phyloP scores from a whole-genome alignment of 2,329 filamentous ascomycete genomes.

The Bipolaris oryzae region DNA sequence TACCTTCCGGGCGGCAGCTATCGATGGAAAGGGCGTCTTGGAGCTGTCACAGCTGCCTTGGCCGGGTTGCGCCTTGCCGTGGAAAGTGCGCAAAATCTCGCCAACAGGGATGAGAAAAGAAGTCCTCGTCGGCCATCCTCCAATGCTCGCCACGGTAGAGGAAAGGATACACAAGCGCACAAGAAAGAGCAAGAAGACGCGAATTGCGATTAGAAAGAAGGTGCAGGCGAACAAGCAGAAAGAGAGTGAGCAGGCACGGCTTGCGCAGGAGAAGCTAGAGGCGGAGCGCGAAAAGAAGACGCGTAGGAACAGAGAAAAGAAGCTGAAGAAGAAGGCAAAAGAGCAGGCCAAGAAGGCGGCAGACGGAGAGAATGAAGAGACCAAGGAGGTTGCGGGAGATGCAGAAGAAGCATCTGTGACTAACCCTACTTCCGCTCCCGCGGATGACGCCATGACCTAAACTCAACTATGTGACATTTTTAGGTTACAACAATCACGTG shows the following conservation, averaged over 20 bases:
- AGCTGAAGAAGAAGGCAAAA: slow-evolving; percentile 46
- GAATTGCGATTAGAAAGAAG: slow-evolving; percentile 45
- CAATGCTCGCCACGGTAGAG: slow-evolving; percentile 26
- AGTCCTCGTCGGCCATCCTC: slow-evolving; percentile 40
- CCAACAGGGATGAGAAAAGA: slow-evolving; percentile 38
- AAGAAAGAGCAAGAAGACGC: slow-evolving; percentile 44
- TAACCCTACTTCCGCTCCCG: not conserved
- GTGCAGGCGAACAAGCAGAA: slow-evolving; percentile 34
- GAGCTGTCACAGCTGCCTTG: slow-evolving; percentile 39
- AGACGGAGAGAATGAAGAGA: slow-evolving; percentile 11
- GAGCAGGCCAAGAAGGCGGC: slow-evolving; percentile 42
- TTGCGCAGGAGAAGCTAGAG: slow-evolving; percentile 42
- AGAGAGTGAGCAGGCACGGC: slow-evolving; percentile 29
- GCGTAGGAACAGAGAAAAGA: slow-evolving; percentile 47
- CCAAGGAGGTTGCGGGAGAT: not conserved
- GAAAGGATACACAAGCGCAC: slow-evolving; percentile 33
- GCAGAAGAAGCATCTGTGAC: not conserved
- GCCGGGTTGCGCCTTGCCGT: slow-evolving; percentile 45
- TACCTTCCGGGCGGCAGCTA: slow-evolving; percentile 34
- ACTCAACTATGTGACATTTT: not conserved
- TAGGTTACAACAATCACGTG: not conserved
- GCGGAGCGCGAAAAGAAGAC: slow-evolving; percentile 46
- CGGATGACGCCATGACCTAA: not conserved
- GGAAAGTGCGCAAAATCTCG: slow-evolving; percentile 43
- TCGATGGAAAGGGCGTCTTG: slow-evolving; percentile 37